Percentiles rank a stretch among this genome's conserved stretches.
Evolutionary conservation across 306 rosid species (phyloP).

Genomic region (Rosa multiflora): DNA sequence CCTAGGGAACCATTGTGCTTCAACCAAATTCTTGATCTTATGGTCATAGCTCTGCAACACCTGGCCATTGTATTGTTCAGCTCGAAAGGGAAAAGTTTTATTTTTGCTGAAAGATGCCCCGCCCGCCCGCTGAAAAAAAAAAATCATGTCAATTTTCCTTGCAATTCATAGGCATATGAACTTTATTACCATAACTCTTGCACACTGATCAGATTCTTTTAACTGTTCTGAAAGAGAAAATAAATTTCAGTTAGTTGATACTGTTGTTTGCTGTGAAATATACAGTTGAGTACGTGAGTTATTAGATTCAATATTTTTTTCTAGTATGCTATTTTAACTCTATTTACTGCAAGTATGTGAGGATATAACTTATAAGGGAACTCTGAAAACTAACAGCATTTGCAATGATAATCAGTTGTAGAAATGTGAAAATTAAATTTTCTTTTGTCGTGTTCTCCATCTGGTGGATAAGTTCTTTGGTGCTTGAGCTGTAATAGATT

Average conservation of each 20-base stretch:
- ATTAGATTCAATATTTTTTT: not conserved
- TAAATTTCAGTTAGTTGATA: not conserved
- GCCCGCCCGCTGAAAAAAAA: too few relatives aligned
- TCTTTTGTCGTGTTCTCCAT: not conserved
- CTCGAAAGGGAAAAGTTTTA: not conserved
- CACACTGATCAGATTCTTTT: not conserved
- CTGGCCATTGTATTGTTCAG: not conserved
- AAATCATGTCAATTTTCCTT: not conserved
- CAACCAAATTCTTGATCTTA: not conserved
- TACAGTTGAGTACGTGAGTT: not conserved
- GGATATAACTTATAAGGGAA: conserved; percentile 3
- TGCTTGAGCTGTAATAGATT: not conserved
- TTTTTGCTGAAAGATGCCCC: not conserved
- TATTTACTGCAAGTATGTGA: not conserved
- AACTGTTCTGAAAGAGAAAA: not conserved
- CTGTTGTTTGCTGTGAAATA: not conserved
- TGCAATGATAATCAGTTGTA: not conserved
- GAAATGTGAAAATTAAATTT: not conserved
- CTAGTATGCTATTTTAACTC: not conserved
- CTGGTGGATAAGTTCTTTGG: not conserved
- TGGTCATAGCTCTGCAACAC: not conserved
- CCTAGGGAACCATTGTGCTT: not conserved
- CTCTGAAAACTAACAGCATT: not conserved
- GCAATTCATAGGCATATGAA: not conserved
- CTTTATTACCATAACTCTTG: not conserved